Base-by-base conservation (phyloP, 768 basidiomycete species). In the Lactifluus echinatus region DNA sequence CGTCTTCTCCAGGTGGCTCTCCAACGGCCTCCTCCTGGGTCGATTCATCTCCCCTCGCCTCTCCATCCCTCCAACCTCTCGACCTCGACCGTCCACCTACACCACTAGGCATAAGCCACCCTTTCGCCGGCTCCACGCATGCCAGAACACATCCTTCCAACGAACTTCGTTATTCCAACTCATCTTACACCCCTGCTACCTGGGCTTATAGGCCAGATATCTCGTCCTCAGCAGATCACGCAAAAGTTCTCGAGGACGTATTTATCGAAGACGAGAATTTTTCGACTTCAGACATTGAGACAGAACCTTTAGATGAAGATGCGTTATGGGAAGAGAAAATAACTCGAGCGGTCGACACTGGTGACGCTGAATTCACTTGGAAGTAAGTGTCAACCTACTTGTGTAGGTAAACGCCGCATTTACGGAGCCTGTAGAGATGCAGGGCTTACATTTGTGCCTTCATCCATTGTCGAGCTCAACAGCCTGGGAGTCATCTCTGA, bases 111-210 rank as follows among this genome's bases (percentile, higher is more conserved):
- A 50, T 57, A 46, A 37, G 0, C 17, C 55, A 60, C 23, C 59
- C 59, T 1, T 60, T 57, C 40, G 56, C 59, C 1, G 56, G 59
- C 31, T 58, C 59, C 8, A 57, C 45, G 2, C 56, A 60, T 15
- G 50, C 55, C 2, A 57, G 44, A 23, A n/a, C 57, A 17, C 59
- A 60, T 28, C 59, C 50, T 36, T 57, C 56, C 11, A 40, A 58
- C 14, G 59, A 60, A 19, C 59, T 60, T 8, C 59, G 56, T 11
- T 60, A 57, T n/a, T 29, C 59, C 19, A 58, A 47, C 39, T 59
- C 56, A 0, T 60, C 59, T 11, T 55, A 50, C 8, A 28, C 42
- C 8, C 58, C 58, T 19, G 42, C 53, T n/a, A 50, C 53, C 10
- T 59, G 58, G 53, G 34, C 40, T 3, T 59, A 55, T 33, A 37